Conservation (phyloP, 192 early-diverging fungal genomes). For the Thamnidium elegans region DNA sequence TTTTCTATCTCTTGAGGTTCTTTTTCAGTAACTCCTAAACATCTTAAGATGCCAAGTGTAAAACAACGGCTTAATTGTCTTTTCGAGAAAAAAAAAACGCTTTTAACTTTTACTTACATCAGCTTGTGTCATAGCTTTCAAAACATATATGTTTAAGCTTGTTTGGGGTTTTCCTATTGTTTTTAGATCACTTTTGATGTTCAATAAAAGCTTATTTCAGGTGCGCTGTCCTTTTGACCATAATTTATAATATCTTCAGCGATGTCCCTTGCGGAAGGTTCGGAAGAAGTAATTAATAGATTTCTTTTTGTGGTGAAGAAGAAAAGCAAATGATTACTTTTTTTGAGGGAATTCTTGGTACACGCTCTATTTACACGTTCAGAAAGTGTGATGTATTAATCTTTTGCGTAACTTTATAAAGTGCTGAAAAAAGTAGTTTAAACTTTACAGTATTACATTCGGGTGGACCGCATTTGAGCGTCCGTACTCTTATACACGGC, state of each 20-base stretch:
- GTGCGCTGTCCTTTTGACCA: neutral
- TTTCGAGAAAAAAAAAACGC: conserved; percentile 12
- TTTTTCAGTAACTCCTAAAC: conserved; percentile 1
- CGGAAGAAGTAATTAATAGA: too few species aligned
- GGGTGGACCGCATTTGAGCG: too few species aligned
- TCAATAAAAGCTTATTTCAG: neutral
- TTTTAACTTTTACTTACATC: conserved; percentile 10
- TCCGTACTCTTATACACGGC: too few species aligned
- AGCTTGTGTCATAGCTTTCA: neutral
- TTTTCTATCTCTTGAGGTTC: conserved; percentile 7
- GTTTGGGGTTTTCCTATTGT: neutral
- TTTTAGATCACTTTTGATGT: conserved; percentile 9
- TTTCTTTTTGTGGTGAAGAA: too few species aligned
- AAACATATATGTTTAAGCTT: conserved; percentile 1
- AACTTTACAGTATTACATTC: too few species aligned
- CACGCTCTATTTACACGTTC: too few species aligned
- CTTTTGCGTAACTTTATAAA: too few species aligned
- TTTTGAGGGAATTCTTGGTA: too few species aligned
- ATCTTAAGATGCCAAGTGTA: neutral
- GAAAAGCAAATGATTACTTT: too few species aligned
- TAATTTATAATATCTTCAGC: neutral
- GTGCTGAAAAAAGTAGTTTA: too few species aligned
- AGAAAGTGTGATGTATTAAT: too few species aligned
- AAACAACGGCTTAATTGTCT: conserved; percentile 3
- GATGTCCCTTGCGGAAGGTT: neutral